phyloP scores from a whole-genome alignment of 2,329 filamentous ascomycete species.

The Xylariaceae sp. region DNA sequence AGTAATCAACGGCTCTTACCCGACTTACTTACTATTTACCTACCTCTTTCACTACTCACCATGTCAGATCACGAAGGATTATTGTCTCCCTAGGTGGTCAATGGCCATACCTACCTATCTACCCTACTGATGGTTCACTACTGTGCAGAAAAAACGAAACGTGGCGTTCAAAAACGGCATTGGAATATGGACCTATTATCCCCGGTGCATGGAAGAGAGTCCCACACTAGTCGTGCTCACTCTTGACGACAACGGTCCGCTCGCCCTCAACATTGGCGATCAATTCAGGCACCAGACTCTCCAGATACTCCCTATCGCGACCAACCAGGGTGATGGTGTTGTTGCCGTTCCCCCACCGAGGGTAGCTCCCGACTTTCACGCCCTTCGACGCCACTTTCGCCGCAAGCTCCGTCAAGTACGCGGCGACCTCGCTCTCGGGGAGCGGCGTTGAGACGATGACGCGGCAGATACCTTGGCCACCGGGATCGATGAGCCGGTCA shows the following conservation, averaged over 20 bases:
- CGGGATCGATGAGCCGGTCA: conserved; percentile 68
- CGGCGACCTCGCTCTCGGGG: conserved; percentile 78
- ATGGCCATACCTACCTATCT: too few species aligned
- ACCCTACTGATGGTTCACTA: too few species aligned
- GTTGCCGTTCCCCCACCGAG: conserved; percentile 77
- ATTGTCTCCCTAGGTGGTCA: too few species aligned
- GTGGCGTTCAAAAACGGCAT: too few species aligned
- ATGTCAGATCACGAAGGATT: too few species aligned
- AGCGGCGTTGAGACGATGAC: conserved; percentile 83
- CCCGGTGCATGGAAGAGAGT: neutral
- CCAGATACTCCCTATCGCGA: conserved; percentile 69
- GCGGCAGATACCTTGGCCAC: conserved; percentile 73
- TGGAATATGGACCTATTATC: neutral
- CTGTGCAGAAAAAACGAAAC: too few species aligned
- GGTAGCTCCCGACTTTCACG: conserved; percentile 93
- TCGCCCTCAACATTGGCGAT: conserved; percentile 69
- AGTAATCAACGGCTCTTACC: too few species aligned
- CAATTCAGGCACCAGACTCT: conserved; percentile 73
- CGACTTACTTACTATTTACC: too few species aligned
- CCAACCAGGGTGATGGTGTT: conserved; percentile 90
- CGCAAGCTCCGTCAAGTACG: conserved; percentile 75
- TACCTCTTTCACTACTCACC: too few species aligned
- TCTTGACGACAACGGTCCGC: conserved; percentile 61
- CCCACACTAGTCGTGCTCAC: conserved; percentile 54
- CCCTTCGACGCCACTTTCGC: conserved; percentile 66